Base-by-base conservation (phyloP, 495 filamentous ascomycete species). In the Penicillium ucsense region DNA sequence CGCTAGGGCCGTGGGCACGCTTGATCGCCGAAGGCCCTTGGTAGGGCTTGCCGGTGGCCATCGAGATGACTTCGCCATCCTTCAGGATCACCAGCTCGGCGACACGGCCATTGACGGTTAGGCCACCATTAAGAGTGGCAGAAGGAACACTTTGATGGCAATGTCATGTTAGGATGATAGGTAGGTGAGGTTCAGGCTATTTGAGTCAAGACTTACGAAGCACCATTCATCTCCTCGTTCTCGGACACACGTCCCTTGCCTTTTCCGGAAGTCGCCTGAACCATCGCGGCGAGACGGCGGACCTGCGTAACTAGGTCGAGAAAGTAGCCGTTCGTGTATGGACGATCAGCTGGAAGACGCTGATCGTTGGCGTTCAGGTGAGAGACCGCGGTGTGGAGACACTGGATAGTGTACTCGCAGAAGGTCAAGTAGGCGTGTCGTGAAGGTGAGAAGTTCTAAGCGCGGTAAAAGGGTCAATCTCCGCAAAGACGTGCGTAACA, bases 251-350 rank as follows among this genome's bases (percentile, higher is more conserved):
- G 20, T 20, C 20, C 20, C 20, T 20, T 20, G 20, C 20, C 20
- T 20, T 20, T 20, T 20, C 20, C 63, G 31, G 77, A 72, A 30
- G 70, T 68, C 38, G 71, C 75, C n/a, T 73, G 71, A 58, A 84
- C 71, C 61, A 75, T 71, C 8, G 68, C 65, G 41, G 84, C 84
- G 75, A 87, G 86, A 46, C 81, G 78, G 57, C 79, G 78, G 46
- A 87, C 84, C 79, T 95, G 88, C 55, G 87, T 85, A 59, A 90
- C 77, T 46, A 95, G 83, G 72, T 97, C 91, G 60, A 95, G 80
- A 57, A 95, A 95, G 72, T 97, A 97, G 51, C 82, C 82, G 74
- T 82, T 85, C 77, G 79, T 88, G 71, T 95, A 97, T 33, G 87
- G 88, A 47, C 82, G 80, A 62, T 97, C 91, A 62, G 79, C 67